These are phyloP conservation scores for Verticillium dahliae DNA, from an alignment of 2,329 filamentous ascomycete genomes.

Conservation along the genomic window DNA sequence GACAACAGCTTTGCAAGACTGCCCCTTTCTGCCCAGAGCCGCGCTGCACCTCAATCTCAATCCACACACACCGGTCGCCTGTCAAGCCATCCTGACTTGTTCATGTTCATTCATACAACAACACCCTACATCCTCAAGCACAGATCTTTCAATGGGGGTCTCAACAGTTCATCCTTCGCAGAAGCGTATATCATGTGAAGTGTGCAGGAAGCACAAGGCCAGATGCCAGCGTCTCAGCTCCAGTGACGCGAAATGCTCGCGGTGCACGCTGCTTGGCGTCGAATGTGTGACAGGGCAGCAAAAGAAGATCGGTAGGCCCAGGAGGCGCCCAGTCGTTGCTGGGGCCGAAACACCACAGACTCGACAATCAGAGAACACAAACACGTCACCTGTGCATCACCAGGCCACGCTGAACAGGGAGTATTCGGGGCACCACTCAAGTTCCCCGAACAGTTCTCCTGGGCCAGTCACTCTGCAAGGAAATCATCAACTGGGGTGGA, in stretches of 20 bases:
- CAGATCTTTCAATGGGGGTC: background rate
- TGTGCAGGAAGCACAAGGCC: conserved; percentile 2
- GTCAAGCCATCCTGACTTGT: too few species aligned
- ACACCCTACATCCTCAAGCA: background rate
- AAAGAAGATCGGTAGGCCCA: background rate
- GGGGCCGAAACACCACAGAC: background rate
- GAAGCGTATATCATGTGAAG: background rate
- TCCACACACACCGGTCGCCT: too few species aligned
- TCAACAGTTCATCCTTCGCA: background rate
- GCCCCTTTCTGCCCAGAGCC: background rate
- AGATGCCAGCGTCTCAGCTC: background rate
- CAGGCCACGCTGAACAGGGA: background rate
- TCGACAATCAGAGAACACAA: background rate
- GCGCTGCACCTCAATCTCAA: too few species aligned
- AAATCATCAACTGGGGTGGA: background rate
- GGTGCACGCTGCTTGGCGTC: background rate
- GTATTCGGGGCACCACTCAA: background rate
- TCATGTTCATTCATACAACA: too few species aligned
- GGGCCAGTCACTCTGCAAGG: background rate
- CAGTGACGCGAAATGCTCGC: background rate
- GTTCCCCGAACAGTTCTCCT: background rate
- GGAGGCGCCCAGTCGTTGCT: background rate
- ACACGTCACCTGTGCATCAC: background rate
- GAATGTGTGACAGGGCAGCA: background rate
- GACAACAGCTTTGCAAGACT: background rate